These are phyloP conservation scores for Bathelium albidoporum DNA, from an alignment of 495 filamentous ascomycete genomes.

Conservation along the genomic window DNA sequence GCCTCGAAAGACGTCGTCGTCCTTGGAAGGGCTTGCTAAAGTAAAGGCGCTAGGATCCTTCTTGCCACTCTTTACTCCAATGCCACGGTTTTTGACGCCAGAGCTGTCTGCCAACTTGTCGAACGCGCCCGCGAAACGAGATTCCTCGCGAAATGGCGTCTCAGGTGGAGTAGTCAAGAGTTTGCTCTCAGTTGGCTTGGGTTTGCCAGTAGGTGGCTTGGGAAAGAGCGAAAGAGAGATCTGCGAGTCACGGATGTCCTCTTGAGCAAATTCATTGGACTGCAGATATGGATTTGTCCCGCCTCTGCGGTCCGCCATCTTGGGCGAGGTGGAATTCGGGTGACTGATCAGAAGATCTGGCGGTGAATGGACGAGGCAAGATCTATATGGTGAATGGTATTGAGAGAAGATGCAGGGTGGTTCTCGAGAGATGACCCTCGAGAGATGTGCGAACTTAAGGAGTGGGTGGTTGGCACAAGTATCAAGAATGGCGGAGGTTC, in stretches of 20 bases:
- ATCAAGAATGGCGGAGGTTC: too few species aligned
- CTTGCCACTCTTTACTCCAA: background rate
- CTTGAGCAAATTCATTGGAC: background rate
- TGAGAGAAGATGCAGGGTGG: background rate
- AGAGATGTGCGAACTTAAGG: too few species aligned
- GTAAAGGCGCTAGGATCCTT: background rate
- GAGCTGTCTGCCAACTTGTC: background rate
- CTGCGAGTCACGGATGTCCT: background rate
- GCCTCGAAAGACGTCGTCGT: background rate
- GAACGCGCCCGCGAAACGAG: background rate
- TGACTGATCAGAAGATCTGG: background rate
- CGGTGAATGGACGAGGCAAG: background rate
- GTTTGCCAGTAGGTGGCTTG: background rate
- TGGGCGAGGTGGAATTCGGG: background rate
- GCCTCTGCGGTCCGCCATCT: background rate
- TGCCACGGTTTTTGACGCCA: background rate
- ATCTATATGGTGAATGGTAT: background rate
- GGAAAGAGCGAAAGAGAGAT: background rate
- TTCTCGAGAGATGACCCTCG: too few species aligned
- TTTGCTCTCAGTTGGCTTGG: too few species aligned
- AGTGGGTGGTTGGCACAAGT: too few species aligned
- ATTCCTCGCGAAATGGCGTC: background rate
- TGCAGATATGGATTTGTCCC: background rate
- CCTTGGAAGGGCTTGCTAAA: background rate
- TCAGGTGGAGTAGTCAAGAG: background rate